phyloP scores from a whole-genome alignment of 2,329 filamentous ascomycete species.

The Xylariaceae sp. region DNA sequence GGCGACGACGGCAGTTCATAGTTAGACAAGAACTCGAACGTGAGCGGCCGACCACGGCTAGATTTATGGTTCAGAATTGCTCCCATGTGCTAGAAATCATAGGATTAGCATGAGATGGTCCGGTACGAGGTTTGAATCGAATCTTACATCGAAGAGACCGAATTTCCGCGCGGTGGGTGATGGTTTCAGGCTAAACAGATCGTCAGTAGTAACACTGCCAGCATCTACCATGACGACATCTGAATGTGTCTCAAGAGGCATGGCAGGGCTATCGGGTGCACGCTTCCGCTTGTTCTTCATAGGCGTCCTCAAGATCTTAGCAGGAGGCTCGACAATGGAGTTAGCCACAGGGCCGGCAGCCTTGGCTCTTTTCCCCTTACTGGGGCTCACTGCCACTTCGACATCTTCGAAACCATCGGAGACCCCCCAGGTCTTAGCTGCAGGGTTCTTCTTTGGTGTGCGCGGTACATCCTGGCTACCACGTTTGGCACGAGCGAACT shows the following conservation, averaged over 20 bases:
- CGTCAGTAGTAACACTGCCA: constrained; percentile 10
- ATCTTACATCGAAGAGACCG: constrained; percentile 42
- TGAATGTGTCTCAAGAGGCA: constrained; percentile 50
- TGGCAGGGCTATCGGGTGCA: constrained; percentile 59
- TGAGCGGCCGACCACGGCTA: constrained; percentile 51
- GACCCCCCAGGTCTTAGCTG: constrained; percentile 50
- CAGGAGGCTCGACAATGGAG: constrained; percentile 40
- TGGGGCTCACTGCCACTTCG: constrained; percentile 50
- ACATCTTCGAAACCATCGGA: constrained; percentile 74
- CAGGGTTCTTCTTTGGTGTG: constrained; percentile 58
- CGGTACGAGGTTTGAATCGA: neutral
- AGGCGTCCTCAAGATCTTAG: constrained; percentile 44
- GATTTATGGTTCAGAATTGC: constrained; percentile 59
- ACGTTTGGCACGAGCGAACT: constrained; percentile 41
- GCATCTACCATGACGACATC: constrained; percentile 36
- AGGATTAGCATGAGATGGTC: constrained; percentile 22
- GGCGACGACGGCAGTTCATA: constrained; percentile 62
- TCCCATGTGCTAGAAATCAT: constrained; percentile 47
- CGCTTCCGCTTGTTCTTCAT: constrained; percentile 68
- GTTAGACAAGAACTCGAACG: constrained; percentile 62
- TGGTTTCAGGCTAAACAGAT: constrained; percentile 14
- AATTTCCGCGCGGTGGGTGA: constrained; percentile 11
- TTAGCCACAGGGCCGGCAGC: constrained; percentile 41
- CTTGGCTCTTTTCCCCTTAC: constrained; percentile 43
- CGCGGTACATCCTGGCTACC: constrained; percentile 36